Evolutionary conservation across 306 rosid genomes (phyloP), one percentile per base, ranked within the genome.

Genomic region (Gillenia trifoliata): DNA sequence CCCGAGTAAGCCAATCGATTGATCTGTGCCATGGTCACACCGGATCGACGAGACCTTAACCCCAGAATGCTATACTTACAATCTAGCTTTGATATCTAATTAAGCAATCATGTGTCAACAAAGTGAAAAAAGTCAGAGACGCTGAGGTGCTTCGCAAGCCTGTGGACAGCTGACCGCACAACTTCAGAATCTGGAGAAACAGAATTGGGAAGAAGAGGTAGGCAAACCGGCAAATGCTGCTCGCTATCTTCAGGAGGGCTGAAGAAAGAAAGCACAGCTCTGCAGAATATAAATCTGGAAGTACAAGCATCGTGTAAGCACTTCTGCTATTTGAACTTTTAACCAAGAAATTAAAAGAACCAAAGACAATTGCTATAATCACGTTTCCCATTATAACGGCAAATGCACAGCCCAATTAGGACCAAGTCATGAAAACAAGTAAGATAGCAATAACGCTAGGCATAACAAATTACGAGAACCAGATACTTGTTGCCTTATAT

Each of bases 251-350:
- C 93, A 11, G 84, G 80, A 22, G 81, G 81, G 70, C 88, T 83
- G 89, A 92, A 86, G 80, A 76, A 77, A 19, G 81, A 84, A 26
- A 95, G 88, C 76, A 79, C 95, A 2, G 98, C 79, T 80, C 93
- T 91, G 85, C 97, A 95, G 81, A 95, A 90, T 70, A 95, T 90
- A 88, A 90, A 95, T 92, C 97, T 95, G 98, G 68, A 83, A 80
- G 85, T 36, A 61, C 76, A 40, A 61, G 74, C 49, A 76, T 59
- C 65, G 71, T 1, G 74, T 68, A 68, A 71, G 50, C 54, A 79
- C 25, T 11, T 78, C 64, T 47, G 65, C 36, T 69, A 68, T 55
- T 71, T 61, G 70, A 47, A 75, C 38, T 36, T 71, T 62, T 70
- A 47, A 72, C 41, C 26, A 16, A 36, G 22, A 43, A n/a, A 28